These are phyloP conservation scores for Truncatella angustata DNA, from an alignment of 2,329 filamentous ascomycete genomes.

Conservation along the genomic window DNA sequence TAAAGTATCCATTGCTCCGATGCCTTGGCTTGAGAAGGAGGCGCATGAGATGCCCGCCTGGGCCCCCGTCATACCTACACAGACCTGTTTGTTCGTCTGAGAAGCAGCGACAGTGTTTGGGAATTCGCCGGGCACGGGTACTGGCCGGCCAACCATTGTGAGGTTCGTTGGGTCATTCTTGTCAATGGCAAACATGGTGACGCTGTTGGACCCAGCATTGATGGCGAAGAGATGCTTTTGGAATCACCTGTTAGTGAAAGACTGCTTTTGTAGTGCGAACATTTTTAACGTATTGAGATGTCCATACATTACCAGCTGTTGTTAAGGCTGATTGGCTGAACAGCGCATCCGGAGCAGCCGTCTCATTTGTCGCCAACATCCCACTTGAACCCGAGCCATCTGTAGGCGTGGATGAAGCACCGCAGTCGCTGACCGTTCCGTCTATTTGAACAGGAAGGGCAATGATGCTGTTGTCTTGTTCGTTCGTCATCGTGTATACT, in stretches of 20 bases:
- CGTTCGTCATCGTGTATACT: constrained; percentile 57
- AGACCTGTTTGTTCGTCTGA: constrained; percentile 29
- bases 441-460: constrained; percentile 45
- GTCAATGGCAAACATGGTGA: constrained; percentile 48
- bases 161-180: constrained; percentile 40
- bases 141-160: constrained; percentile 40
- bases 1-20: constrained; percentile 42
- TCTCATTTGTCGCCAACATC: constrained; percentile 32
- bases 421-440: constrained; percentile 41
- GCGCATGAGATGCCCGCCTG: constrained; percentile 28
- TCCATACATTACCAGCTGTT: constrained; percentile 47
- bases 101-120: constrained; percentile 52
- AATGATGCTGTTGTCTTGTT: constrained; percentile 45
- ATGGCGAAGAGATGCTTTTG: constrained; percentile 52
- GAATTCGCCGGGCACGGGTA: constrained; percentile 47
- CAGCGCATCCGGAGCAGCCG: constrained; percentile 46
- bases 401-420: constrained; percentile 35
- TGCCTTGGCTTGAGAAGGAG: constrained; percentile 27
- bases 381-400: constrained; percentile 32
- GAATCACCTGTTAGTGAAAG: background rate
- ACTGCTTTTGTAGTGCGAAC: background rate
- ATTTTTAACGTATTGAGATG: background rate
- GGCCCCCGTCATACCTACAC: constrained; percentile 34
- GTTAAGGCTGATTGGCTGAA: constrained; percentile 49
- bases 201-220: constrained; percentile 51